Evolutionary conservation across 1,284 basidiomycete species (phyloP).

Genomic region (Pisolithus thermaeus): DNA sequence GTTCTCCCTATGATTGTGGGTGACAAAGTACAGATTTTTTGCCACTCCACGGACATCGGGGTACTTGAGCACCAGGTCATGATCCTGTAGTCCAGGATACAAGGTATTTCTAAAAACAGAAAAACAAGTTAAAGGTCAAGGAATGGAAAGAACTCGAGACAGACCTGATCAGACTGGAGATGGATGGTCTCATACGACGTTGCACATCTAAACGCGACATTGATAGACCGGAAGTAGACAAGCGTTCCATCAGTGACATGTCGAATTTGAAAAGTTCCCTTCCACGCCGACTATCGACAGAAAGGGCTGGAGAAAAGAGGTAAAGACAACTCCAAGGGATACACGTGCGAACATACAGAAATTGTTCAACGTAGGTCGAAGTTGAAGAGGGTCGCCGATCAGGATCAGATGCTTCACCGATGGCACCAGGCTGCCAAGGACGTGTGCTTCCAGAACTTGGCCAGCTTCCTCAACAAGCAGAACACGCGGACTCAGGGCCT

Average conservation of each 20-base stretch:
- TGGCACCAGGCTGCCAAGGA: conserved; percentile 55
- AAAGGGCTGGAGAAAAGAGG: conserved; percentile 35
- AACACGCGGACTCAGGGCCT: conserved; percentile 51
- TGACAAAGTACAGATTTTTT: conserved; percentile 55
- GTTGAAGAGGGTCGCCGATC: conserved; percentile 68
- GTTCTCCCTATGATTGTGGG: conserved; percentile 50
- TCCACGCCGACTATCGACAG: conserved; percentile 47
- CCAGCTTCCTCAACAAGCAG: conserved; percentile 69
- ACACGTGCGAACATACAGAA: conserved; percentile 41
- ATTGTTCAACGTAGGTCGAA: conserved; percentile 61
- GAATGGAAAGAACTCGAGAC: conserved; percentile 17
- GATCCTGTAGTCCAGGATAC: conserved; percentile 55
- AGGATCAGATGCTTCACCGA: conserved; percentile 60
- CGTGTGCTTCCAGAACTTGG: conserved; percentile 71
- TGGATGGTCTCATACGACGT: conserved; percentile 53
- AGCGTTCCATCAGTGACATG: conserved; percentile 58
- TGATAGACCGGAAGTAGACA: conserved; percentile 41
- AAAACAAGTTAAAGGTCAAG: not conserved
- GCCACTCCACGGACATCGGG: conserved; percentile 52
- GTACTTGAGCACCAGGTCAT: conserved; percentile 44
- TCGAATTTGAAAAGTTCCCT: conserved; percentile 50
- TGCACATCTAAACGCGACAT: conserved; percentile 60
- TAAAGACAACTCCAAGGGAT: not conserved
- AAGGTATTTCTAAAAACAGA: conserved; percentile 41
- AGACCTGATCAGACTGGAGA: conserved; percentile 46